Evolutionary conservation across 768 basidiomycete species (phyloP).

Genomic region (Suillus subalutaceus): DNA sequence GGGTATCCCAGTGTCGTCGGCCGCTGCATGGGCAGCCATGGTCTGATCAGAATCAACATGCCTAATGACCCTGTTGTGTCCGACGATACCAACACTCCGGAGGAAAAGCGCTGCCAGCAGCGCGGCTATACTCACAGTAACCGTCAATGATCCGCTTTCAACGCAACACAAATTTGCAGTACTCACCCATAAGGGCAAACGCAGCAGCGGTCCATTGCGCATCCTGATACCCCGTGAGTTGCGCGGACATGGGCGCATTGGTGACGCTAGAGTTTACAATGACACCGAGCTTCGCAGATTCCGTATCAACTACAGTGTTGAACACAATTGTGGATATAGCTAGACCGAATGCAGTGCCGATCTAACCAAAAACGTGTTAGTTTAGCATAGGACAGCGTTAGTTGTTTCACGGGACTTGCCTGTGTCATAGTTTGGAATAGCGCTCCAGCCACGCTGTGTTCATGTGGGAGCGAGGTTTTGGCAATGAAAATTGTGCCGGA

Average conservation of each 20-base stretch:
- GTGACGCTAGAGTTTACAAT: conserved; percentile 26
- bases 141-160: background rate
- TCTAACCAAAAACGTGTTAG: conserved; percentile 35
- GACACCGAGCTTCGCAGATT: conserved; percentile 37
- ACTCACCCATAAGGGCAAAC: conserved; percentile 62
- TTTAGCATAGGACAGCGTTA: background rate
- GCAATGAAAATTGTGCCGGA: conserved; percentile 77
- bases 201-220: conserved; percentile 69
- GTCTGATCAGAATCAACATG: conserved; percentile 27
- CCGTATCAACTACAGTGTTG: conserved; percentile 47
- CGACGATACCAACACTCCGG: conserved; percentile 44
- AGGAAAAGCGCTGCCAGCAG: conserved; percentile 41
- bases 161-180: background rate
- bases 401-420: conserved; percentile 35
- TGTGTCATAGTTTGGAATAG: conserved; percentile 81
- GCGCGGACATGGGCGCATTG: conserved; percentile 37
- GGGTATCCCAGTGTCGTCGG: background rate
- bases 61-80: conserved; percentile 23
- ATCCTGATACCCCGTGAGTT: conserved; percentile 57
- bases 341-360: conserved; percentile 71
- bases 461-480: conserved; percentile 63
- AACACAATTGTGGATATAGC: conserved; percentile 75
- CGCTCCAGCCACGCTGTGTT: conserved; percentile 77
- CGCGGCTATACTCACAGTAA: conserved; percentile 22
- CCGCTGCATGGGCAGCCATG: conserved; percentile 11